Evolutionary conservation across 2,329 filamentous ascomycete genomes (phyloP), one percentile per base, ranked within the genome.

Genomic region (Lizonia empirigonia): DNA sequence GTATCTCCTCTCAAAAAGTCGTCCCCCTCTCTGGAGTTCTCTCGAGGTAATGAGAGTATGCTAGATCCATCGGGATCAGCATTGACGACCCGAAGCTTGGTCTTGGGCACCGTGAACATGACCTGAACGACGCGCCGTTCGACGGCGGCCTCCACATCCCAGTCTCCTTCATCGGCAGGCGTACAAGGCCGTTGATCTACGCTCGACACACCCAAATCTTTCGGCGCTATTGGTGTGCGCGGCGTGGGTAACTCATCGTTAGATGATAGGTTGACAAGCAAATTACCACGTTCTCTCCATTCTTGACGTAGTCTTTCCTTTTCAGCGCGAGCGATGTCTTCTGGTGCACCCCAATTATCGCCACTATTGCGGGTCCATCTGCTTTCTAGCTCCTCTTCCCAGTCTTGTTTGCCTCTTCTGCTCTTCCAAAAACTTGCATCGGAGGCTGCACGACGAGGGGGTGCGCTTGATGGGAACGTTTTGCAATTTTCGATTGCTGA

Each of bases 41-140:
- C 62, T 7, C 56, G 34, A n/a, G 61, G 58, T 5, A 69, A 30
- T 18, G 59, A 68, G 9, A 72, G 39, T 2, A 73, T 44, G 16
- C 64, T 68, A 15, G 50, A 60, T 1, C 64, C 56, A 26, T 73
- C 69, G 0, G 67, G 47, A 47, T 73, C 70, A 2, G 70, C 70
- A 13, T 97, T 97, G 16, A 97, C 93, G n/a, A 97, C 91, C 20
- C 93, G 79, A 56, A 97, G 75, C 62, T 85, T 85, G 72, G 93
- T 88, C 71, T 88, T 91, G 2, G 94, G 93, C 53, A 97, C 91
- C 0, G 93, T 97, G 73, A 96, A 97, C 84, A 96, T 94, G 68
- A 82, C 75, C 47, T 79, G 78, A n/a, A 81, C 77, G 4, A 79
- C 76, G 5, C 78, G 62, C 18, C 74, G 68, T 41, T 74, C 72